Percentiles rank a stretch among this genome's conserved stretches.
These are phyloP conservation scores for Chenopodium berlandieri DNA, from an alignment of 148 eudicot species.

Conservation along the genomic window DNA sequence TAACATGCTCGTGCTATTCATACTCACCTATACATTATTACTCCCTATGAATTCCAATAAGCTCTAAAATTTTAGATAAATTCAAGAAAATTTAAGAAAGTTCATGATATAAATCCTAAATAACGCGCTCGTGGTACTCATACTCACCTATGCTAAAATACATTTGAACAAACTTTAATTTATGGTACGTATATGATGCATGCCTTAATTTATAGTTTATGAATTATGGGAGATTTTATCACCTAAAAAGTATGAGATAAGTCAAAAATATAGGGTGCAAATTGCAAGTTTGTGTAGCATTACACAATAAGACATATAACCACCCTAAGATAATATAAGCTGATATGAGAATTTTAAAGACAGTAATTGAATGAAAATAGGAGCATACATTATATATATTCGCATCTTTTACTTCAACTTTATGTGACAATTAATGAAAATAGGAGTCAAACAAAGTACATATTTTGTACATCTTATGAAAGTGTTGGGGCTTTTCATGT, in stretches of 20 bases:
- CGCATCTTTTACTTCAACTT: slow-evolving; percentile 11
- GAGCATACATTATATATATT: background rate
- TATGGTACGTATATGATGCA: background rate
- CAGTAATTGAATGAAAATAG: background rate
- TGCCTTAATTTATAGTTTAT: background rate
- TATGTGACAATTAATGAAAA: background rate
- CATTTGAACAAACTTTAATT: background rate
- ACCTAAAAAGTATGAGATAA: background rate
- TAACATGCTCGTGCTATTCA: too few relatives aligned
- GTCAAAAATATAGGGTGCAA: background rate
- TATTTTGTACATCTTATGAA: background rate
- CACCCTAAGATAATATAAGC: background rate
- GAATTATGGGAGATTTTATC: too few relatives aligned
- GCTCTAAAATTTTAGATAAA: too few relatives aligned
- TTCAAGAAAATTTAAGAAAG: too few relatives aligned
- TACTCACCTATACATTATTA: too few relatives aligned
- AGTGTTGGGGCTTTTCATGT: background rate
- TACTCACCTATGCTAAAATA: background rate
- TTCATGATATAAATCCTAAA: too few relatives aligned
- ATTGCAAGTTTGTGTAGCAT: background rate
- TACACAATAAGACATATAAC: background rate
- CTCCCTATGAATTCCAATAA: too few relatives aligned
- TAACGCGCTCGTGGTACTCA: too few relatives aligned
- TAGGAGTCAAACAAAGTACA: background rate
- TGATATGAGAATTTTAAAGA: background rate